Evolutionary conservation across 768 basidiomycete genomes (phyloP).

Genomic region (Amyloporia xantha): DNA sequence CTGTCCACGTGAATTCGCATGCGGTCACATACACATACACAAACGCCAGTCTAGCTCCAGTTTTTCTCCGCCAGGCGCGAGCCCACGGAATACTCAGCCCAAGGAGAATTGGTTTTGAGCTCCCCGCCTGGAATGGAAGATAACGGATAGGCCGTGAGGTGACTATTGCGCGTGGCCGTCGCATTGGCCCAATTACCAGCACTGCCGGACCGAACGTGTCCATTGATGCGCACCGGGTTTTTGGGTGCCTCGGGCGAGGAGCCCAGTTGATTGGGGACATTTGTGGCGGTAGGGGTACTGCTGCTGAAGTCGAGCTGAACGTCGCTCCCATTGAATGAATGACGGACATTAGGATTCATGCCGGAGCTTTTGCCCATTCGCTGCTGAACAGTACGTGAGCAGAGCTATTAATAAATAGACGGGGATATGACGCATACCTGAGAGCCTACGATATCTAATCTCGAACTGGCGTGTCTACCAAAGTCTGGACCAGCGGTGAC

Average conservation of each 20-base stretch:
- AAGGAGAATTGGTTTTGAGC: conserved; percentile 48
- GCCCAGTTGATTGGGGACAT: conserved; percentile 33
- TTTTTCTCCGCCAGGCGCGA: conserved; percentile 23
- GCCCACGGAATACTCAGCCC: conserved; percentile 31
- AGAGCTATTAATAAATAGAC: neutral
- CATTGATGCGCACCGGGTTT: conserved; percentile 40
- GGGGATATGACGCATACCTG: conserved; percentile 40
- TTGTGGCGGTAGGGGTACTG: conserved; percentile 35
- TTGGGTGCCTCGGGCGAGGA: conserved; percentile 34
- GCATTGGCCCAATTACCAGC: conserved; percentile 75
- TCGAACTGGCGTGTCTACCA: conserved; percentile 65
- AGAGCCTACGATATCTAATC: conserved; percentile 65
- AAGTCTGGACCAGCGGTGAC: conserved; percentile 83
- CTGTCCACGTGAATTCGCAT: conserved; percentile 1
- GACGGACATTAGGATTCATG: conserved; percentile 48
- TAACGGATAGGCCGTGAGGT: conserved; percentile 40
- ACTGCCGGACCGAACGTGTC: conserved; percentile 74
- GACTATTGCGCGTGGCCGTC: conserved; percentile 45
- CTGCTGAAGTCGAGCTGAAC: conserved; percentile 52
- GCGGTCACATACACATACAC: neutral
- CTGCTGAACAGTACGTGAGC: conserved; percentile 20
- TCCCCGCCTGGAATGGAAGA: conserved; percentile 54
- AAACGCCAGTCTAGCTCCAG: conserved; percentile 15
- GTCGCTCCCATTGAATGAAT: conserved; percentile 74
- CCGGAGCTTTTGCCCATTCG: conserved; percentile 38